A percentile compares a stretch with the other conserved stretches of the same genome.
These are phyloP conservation scores for Allodekkera sacchari DNA, from an alignment of 805 yeast genomes.

Conservation along the genomic window DNA sequence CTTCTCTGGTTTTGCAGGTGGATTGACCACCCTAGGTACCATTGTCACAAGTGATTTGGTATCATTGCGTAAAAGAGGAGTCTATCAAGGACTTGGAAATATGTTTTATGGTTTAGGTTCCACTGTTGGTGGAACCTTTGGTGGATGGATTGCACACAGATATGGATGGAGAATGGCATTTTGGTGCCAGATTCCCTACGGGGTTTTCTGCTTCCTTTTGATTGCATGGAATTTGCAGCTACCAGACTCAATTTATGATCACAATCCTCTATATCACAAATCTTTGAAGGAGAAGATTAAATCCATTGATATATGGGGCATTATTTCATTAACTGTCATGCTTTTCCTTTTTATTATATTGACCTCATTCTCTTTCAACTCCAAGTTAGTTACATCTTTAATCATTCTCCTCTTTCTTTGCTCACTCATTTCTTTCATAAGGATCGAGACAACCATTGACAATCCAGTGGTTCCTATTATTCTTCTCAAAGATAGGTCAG, in stretches of 20 bases:
- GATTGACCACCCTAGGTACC: constrained; percentile 64
- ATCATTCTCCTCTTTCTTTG: too few species aligned
- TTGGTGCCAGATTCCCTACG: constrained; percentile 39
- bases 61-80: constrained; percentile 65
- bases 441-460: constrained; percentile 12
- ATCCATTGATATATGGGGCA: constrained; percentile 29
- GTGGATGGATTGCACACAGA: constrained; percentile 43
- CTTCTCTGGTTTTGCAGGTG: constrained; percentile 81
- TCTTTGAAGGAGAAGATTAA: background rate
- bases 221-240: background rate
- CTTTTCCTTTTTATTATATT: constrained; percentile 3
- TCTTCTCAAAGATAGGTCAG: constrained; percentile 47
- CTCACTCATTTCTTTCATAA: constrained; percentile 8
- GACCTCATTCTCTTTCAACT: constrained; percentile 8
- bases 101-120: constrained; percentile 73
- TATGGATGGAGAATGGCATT: constrained; percentile 66
- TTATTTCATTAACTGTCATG: constrained; percentile 29
- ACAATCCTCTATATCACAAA: too few species aligned
- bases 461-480: constrained; percentile 59
- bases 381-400: too few species aligned
- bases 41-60: constrained; percentile 70
- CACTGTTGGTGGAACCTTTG: constrained; percentile 56
- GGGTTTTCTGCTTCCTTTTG: constrained; percentile 1
- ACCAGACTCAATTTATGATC: background rate
- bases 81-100: constrained; percentile 76